These are phyloP conservation scores for Dactylellina cionopaga DNA, from an alignment of 2,329 filamentous ascomycete genomes.

Conservation along the genomic window DNA sequence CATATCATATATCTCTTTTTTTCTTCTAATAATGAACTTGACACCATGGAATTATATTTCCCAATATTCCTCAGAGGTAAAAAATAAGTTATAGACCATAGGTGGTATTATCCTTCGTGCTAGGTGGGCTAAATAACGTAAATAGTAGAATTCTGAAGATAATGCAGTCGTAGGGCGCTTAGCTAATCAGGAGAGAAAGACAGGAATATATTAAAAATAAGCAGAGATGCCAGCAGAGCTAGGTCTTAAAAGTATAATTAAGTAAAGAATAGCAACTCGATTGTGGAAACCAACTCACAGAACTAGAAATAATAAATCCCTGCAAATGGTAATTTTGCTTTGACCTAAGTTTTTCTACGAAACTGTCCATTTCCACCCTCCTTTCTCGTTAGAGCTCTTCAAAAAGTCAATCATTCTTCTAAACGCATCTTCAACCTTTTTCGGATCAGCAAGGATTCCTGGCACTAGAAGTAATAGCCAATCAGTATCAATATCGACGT, in stretches of 20 bases:
- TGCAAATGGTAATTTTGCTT: too few relatives aligned
- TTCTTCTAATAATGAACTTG: neutral
- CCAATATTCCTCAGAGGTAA: neutral
- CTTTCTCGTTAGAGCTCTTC: conserved; percentile 28
- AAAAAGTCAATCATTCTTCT: conserved; percentile 14
- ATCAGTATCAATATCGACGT: neutral
- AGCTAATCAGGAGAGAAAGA: too few relatives aligned
- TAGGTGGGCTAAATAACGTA: too few relatives aligned
- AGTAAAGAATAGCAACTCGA: too few relatives aligned
- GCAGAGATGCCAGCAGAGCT: too few relatives aligned
- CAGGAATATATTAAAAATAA: too few relatives aligned
- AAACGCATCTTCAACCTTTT: conserved; percentile 40
- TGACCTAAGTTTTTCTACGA: neutral
- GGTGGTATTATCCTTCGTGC: too few relatives aligned
- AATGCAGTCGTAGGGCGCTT: too few relatives aligned
- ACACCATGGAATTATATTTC: neutral
- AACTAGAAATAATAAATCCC: neutral
- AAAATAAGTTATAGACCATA: neutral
- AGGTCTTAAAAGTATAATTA: too few relatives aligned
- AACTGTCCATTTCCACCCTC: conserved; percentile 30
- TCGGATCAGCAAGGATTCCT: conserved; percentile 45
- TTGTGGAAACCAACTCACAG: too few relatives aligned
- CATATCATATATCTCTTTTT: neutral
- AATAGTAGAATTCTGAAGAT: too few relatives aligned
- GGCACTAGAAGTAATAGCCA: conserved; percentile 40